Evolutionary conservation across 495 filamentous ascomycete species (phyloP).

Genomic region (Eremomyces bilateralis): DNA sequence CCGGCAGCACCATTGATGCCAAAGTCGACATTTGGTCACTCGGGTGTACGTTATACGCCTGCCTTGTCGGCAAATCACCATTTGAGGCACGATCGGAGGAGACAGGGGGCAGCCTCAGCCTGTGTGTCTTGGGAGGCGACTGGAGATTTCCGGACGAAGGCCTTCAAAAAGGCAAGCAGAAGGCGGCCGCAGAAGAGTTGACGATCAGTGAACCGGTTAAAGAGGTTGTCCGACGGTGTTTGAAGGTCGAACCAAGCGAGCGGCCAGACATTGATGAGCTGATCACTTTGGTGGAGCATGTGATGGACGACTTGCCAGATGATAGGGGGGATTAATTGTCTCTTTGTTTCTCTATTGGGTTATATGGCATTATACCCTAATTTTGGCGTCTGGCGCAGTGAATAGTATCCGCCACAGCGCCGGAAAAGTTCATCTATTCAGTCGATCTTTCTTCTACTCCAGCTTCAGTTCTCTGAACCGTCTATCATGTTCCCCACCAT

Average conservation of each 20-base stretch:
- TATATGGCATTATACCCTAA: too few relatives aligned
- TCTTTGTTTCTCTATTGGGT: too few relatives aligned
- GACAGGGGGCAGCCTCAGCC: constrained; percentile 77
- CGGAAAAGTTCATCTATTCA: too few relatives aligned
- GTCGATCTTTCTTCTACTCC: too few relatives aligned
- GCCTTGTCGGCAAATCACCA: constrained; percentile 83
- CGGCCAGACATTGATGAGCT: constrained; percentile 79
- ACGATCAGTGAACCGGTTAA: constrained; percentile 55
- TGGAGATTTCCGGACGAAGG: constrained; percentile 86
- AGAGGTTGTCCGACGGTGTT: constrained; percentile 67
- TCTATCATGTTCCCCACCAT: too few relatives aligned
- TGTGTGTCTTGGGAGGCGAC: constrained; percentile 78
- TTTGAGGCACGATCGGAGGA: constrained; percentile 92
- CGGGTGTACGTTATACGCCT: constrained; percentile 90
- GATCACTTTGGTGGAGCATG: constrained; percentile 55
- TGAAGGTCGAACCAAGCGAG: constrained; percentile 82
- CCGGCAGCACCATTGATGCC: constrained; percentile 75
- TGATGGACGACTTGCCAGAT: constrained; percentile 51
- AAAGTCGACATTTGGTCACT: constrained; percentile 98
- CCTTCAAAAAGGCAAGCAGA: constrained; percentile 25
- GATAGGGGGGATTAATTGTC: constrained; percentile 27
- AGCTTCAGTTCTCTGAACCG: too few relatives aligned
- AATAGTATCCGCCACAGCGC: too few relatives aligned
- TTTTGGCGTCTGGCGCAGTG: too few relatives aligned
- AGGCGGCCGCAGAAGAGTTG: constrained; percentile 11